Evolutionary conservation across 106 monocot genomes (phyloP), one percentile per base, ranked within the genome.

Genomic region (Dioscorea alata): DNA sequence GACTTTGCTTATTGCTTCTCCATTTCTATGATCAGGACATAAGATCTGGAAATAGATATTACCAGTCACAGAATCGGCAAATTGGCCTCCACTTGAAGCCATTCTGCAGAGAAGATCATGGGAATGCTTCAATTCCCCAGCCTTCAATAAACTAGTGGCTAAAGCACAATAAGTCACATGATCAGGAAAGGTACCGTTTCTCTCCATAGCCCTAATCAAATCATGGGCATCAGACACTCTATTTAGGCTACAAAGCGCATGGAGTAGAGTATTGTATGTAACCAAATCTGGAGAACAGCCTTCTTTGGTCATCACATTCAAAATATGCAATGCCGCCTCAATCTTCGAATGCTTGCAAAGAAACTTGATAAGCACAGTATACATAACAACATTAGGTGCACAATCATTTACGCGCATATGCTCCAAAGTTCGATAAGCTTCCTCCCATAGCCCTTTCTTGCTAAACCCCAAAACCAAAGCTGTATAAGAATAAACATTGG

Each of bases 11-110:
- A 74, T 35, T 20, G 80, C 80, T 65, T 77, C 77, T 20, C 23
- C 57, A 9, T 59, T 74, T 54, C 33, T 74, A 6, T 69, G 70
- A 15, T 69, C 74, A 69, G 70, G 60, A 50, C 87, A 87, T 66
- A 87, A 78, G 65, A 83, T 62, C 69, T 80, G 76, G 19, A 87
- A 51, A 34, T 78, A 80, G 2, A 87, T 75, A 58, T 87, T 87
- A 63, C 83, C 80, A 34, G 78, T 75, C 19, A 76, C 77, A 51
- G 59, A 65, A 80, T 87, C 87, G 9, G 56, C 64, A 51, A 8
- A 21, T 51, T 61, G 59, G 19, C 68, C 50, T n/a, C 50, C 48
- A 6, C 42, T 42, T 42, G 52, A 57, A 50, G 62, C 18, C 32
- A 71, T 23, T 65, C 62, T 69, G 2, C 48, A 63, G 23, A 83